Evolutionary conservation across 2,329 filamentous ascomycete species (phyloP).

Genomic region (Botrytis aclada): DNA sequence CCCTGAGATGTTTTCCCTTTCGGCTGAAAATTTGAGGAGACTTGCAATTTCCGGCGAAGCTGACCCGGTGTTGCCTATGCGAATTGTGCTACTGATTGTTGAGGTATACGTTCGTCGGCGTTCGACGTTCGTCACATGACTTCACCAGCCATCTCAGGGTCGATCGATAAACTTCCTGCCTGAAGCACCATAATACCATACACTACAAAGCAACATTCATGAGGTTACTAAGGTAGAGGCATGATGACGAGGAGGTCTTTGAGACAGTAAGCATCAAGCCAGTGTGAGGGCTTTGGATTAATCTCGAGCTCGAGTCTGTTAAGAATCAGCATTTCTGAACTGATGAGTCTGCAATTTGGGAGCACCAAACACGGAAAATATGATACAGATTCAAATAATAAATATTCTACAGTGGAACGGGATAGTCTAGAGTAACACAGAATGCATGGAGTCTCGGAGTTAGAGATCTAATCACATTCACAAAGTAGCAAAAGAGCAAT

Average conservation of each 20-base stretch:
- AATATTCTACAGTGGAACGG: not conserved
- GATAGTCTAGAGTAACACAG: not conserved
- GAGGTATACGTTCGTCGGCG: not conserved
- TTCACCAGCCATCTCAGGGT: not conserved
- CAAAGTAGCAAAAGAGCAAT: not conserved
- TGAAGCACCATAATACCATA: not conserved
- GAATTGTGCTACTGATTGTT: not conserved
- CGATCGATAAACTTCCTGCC: not conserved
- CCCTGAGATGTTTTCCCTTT: not conserved
- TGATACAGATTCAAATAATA: not conserved
- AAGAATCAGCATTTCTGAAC: no score
- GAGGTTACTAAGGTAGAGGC: not conserved
- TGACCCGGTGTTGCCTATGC: not conserved
- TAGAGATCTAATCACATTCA: not conserved
- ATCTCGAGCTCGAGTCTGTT: not conserved
- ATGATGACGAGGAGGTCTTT: not conserved
- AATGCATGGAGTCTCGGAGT: not conserved
- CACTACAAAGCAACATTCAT: not conserved
- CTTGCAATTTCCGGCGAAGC: not conserved
- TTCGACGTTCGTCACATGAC: not conserved
- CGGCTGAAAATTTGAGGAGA: no score
- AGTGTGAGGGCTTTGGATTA: not conserved
- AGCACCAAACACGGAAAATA: not conserved
- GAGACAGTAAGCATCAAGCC: not conserved
- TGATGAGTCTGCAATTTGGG: not conserved